Conservation (phyloP, 768 basidiomycete species). For the Hygrocybe punicea region DNA sequence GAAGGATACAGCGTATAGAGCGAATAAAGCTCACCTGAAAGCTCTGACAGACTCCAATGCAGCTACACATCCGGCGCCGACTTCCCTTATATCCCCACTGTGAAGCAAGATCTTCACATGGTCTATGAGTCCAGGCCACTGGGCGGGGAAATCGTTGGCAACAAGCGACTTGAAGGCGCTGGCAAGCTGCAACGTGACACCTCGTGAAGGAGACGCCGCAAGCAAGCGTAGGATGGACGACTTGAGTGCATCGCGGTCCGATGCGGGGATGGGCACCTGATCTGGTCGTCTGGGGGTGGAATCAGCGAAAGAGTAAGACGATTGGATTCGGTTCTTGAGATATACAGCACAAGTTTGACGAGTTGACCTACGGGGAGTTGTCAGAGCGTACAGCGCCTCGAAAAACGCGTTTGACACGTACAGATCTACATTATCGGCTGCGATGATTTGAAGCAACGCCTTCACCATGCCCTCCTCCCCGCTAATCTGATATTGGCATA, state of each 20-base stretch:
- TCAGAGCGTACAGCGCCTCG: constrained; percentile 1
- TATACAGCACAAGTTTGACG: constrained; percentile 85
- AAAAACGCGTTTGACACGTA: constrained; percentile 50
- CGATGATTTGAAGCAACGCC: constrained; percentile 84
- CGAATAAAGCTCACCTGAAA: constrained; percentile 53
- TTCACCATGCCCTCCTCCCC: constrained; percentile 78
- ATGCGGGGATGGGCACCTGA: constrained; percentile 54
- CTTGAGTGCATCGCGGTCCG: constrained; percentile 75
- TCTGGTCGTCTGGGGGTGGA: constrained; percentile 49
- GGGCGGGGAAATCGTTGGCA: constrained; percentile 71
- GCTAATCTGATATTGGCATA: constrained; percentile 52
- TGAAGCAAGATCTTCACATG: constrained; percentile 61
- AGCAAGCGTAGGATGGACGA: constrained; percentile 65
- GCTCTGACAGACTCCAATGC: constrained; percentile 75
- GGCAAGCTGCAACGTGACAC: constrained; percentile 73
- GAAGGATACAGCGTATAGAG: background rate
- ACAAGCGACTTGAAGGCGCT: constrained; percentile 70
- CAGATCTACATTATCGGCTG: constrained; percentile 71
- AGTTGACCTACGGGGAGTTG: constrained; percentile 51
- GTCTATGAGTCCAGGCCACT: constrained; percentile 69
- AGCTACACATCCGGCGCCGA: constrained; percentile 78
- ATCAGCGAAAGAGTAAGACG: constrained; percentile 60
- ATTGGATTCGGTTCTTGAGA: constrained; percentile 84
- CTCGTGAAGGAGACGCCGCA: constrained; percentile 59
- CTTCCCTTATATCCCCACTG: constrained; percentile 64